Conservation (phyloP, 2,329 filamentous ascomycete species). For the Ceratocystis eucalypticola region DNA sequence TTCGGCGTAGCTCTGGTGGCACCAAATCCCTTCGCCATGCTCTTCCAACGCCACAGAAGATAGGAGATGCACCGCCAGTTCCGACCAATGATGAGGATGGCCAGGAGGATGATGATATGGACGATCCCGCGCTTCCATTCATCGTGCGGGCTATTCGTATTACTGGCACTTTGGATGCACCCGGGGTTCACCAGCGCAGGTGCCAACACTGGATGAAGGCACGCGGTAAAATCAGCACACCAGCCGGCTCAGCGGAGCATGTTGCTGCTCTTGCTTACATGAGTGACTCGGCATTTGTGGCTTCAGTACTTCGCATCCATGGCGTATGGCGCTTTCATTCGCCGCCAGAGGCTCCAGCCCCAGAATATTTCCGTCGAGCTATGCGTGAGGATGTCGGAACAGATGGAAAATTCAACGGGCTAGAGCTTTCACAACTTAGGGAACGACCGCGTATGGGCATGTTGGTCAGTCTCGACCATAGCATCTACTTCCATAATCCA, state of each 20-base stretch:
- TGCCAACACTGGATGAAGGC: slow-evolving; percentile 63
- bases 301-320: slow-evolving; percentile 70
- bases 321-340: slow-evolving; percentile 60
- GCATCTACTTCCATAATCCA: slow-evolving; percentile 54
- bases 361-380: slow-evolving; percentile 10
- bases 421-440: slow-evolving; percentile 35
- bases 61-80: slow-evolving; percentile 28
- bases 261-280: slow-evolving; percentile 84
- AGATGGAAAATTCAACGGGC: slow-evolving; percentile 27
- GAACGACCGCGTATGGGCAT: slow-evolving; percentile 55
- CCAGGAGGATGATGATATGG: slow-evolving; percentile 33
- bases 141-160: slow-evolving; percentile 34
- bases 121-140: slow-evolving; percentile 37
- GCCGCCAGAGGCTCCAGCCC: slow-evolving; percentile 28
- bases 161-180: slow-evolving; percentile 27
- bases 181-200: slow-evolving; percentile 50
- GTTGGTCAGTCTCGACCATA: slow-evolving; percentile 72
- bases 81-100: slow-evolving; percentile 28
- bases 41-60: slow-evolving; percentile 38
- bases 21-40: slow-evolving; percentile 49
- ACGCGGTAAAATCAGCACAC: slow-evolving; percentile 56
- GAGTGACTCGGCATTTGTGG: slow-evolving; percentile 86
- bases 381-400: slow-evolving; percentile 14
- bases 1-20: slow-evolving; percentile 47
- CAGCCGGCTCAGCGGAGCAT: slow-evolving; percentile 66